Percentiles rank a stretch among this genome's conserved stretches.
phyloP scores from a whole-genome alignment of 441 rosid species.

The Arabidopsis lyrata region DNA sequence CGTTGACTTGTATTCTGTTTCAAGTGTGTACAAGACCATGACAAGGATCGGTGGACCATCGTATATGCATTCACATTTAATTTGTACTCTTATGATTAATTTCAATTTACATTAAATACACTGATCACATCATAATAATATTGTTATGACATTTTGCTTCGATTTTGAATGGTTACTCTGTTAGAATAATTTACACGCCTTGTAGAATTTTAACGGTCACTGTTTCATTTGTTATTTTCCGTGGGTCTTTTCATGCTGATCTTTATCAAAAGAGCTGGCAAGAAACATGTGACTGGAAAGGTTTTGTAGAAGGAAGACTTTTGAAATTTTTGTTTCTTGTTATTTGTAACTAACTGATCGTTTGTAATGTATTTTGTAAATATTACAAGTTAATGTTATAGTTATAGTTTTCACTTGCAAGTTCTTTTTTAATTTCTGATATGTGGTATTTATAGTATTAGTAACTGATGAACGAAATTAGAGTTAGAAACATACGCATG shows the following conservation, averaged over 20 bases:
- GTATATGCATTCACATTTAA: slow-evolving; percentile 36
- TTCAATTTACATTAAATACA: slow-evolving; percentile 21
- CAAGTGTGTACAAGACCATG: slow-evolving; percentile 39
- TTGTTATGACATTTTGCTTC: slow-evolving; percentile 6
- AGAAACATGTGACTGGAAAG: slow-evolving; percentile 22
- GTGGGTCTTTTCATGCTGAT: slow-evolving; percentile 10
- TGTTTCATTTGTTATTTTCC: neutral
- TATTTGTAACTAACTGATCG: neutral
- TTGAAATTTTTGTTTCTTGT: neutral
- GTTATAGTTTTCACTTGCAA: neutral
- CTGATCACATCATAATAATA: slow-evolving; percentile 24
- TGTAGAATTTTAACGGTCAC: slow-evolving; percentile 7
- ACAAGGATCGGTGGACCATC: slow-evolving; percentile 29
- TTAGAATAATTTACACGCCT: neutral
- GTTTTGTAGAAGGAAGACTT: slow-evolving; percentile 1
- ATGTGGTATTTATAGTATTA: neutral
- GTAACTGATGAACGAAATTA: neutral
- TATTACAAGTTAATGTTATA: neutral
- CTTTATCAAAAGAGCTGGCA: slow-evolving; percentile 25
- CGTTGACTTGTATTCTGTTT: slow-evolving; percentile 28
- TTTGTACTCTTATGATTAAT: neutral
- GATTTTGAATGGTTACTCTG: neutral
- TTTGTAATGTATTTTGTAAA: neutral
- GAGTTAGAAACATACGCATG: slow-evolving; percentile 25
- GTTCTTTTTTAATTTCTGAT: neutral